Evolutionary conservation across 495 filamentous ascomycete genomes (phyloP), one percentile per base, ranked within the genome.

Genomic region (Aspergillus saccharolyticus): DNA sequence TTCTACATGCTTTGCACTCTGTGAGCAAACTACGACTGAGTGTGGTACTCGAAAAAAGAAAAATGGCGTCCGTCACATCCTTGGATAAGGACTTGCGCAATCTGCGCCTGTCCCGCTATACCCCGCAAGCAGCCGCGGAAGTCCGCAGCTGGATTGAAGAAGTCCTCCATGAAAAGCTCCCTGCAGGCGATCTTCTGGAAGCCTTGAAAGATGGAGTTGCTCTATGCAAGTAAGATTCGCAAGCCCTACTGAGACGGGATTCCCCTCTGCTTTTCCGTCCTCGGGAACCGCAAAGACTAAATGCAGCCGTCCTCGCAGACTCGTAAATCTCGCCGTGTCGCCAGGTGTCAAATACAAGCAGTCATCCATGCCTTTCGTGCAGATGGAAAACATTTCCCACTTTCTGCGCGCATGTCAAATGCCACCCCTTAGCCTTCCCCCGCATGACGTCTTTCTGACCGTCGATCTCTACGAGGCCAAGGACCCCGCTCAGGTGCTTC

Each of bases 361-460:
- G 57, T 95, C 90, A 0, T 66, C 84, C 22, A 97, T 97, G 91
- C 94, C 94, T 3, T 98, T 98, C 72, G 92, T 97, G 30, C 95
- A 97, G 72, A 97, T 96, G 94, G 94, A 99, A 69, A 97, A 99
- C 64, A 96, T 99, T 66, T 95, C 93, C 9, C 89, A 94, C 67
- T 99, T 97, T 75, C 85, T 99, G 48, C 85, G 84, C 62, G 89
- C 91, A 50, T 91, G 90, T 73, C 88, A 96, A 70, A 74, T 79
- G 42, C 84, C 88, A 24, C 94, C 95, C 3, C 78, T 99, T 30
- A 89, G 85, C 69, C 82, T 99, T 42, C 91, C 90, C 28, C 83
- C 93, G 4, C 95, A 97, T 75, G 95, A 99, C 69, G 82, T 92
- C 60, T 99, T 99, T 73, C 84, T 97, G 56, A 99, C 95, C 3